Evolutionary conservation across 169 alveolate genomes (phyloP).

Genomic region (Plasmodium blacklocki): DNA sequence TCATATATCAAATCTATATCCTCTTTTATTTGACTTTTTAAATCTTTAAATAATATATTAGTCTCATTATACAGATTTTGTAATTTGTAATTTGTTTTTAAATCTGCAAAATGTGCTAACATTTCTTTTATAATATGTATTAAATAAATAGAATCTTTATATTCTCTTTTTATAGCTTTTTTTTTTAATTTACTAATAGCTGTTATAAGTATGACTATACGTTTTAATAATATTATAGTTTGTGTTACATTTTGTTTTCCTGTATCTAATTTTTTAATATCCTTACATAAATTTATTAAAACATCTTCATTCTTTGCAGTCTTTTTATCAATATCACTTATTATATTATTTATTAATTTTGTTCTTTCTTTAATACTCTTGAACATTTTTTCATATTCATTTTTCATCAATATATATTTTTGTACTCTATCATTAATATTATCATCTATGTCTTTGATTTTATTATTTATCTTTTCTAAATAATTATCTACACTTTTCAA

Average conservation of each 20-base stretch:
- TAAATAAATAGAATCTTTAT: constrained; percentile 34
- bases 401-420: constrained; percentile 18
- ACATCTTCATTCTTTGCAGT: constrained; percentile 59
- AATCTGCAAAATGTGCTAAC: constrained; percentile 29
- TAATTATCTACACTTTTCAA: constrained; percentile 33
- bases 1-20: constrained; percentile 69
- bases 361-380: constrained; percentile 46
- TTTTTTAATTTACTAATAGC: constrained; percentile 63
- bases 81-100: constrained; percentile 21
- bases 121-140: constrained; percentile 47
- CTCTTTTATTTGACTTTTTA: constrained; percentile 61
- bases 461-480: constrained; percentile 33
- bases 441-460: constrained; percentile 31
- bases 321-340: constrained; percentile 55
- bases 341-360: constrained; percentile 29
- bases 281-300: constrained; percentile 46
- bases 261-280: constrained; percentile 65
- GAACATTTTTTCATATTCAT: constrained; percentile 48
- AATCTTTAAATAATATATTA: constrained; percentile 27
- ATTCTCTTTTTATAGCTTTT: constrained; percentile 66
- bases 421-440: constrained; percentile 37
- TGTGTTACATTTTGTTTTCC: constrained; percentile 74
- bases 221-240: constrained; percentile 60
- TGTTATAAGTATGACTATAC: constrained; percentile 65
- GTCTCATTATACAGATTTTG: constrained; percentile 21